Percentiles rank a stretch among this genome's conserved stretches.
Evolutionary conservation across 139 green algal genomes (phyloP).

Genomic region (Micromonas commoda): DNA sequence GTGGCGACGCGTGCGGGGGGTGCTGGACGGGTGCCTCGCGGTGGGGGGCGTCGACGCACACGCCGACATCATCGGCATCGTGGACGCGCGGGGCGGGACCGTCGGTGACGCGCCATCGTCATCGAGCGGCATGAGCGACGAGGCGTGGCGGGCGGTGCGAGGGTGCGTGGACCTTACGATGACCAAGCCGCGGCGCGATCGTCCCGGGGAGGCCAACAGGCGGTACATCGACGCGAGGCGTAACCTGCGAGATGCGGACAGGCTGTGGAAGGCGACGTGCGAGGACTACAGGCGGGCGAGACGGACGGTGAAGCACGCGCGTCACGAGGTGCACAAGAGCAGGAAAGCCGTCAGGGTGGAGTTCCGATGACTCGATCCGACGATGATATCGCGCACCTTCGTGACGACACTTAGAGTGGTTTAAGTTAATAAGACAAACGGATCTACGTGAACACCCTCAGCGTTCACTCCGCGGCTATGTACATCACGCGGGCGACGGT

Average conservation of each 20-base stretch:
- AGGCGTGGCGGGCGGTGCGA: neutral
- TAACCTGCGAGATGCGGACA: neutral
- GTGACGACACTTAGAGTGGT: no score
- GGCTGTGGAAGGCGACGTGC: neutral
- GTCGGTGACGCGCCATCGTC: neutral
- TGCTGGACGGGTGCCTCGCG: neutral
- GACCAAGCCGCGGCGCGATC: neutral
- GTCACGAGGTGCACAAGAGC: neutral
- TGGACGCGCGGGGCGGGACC: neutral
- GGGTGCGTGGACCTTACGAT: neutral
- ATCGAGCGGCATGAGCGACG: neutral
- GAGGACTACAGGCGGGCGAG: neutral
- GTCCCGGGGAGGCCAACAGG: neutral
- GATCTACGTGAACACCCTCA: no score
- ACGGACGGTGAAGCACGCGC: neutral
- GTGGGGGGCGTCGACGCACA: neutral
- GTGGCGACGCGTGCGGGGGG: neutral
- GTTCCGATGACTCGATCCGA: neutral
- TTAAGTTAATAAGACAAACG: no score
- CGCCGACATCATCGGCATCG: neutral
- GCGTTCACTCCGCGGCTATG: no score
- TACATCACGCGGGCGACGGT: no score
- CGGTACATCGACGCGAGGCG: neutral
- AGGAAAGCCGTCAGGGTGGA: slow-evolving; percentile 1
- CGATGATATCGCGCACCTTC: neutral